Conservation (phyloP, 176 grass and related monocot species). For the Carex pumila region DNA sequence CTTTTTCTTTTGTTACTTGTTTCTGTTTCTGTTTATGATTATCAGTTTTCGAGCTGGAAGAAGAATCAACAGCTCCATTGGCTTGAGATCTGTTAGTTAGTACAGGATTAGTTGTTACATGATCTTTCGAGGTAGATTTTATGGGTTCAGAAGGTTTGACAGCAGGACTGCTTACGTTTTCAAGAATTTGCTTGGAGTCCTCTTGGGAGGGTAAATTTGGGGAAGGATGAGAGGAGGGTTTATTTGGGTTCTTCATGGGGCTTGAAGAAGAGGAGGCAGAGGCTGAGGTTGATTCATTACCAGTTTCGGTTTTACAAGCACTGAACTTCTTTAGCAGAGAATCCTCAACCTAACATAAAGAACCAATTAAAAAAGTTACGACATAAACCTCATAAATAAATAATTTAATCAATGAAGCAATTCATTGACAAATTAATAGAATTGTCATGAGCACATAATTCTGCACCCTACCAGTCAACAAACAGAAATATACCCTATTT, state of each 20-base stretch:
- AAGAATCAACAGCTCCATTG: conserved; percentile 5
- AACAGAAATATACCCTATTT: not conserved
- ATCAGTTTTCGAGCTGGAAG: conserved; percentile 14
- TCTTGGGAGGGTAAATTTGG: not conserved
- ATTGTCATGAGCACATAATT: not conserved
- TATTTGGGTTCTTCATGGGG: conserved; percentile 19
- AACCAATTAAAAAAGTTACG: not conserved
- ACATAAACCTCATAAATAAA: not conserved
- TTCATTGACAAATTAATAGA: not conserved
- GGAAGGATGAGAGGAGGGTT: not conserved
- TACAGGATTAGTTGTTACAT: not conserved
- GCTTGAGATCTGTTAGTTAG: conserved; percentile 10
- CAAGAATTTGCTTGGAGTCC: conserved; percentile 1
- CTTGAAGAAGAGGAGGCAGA: conserved; percentile 25
- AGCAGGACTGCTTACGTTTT: conserved; percentile 8
- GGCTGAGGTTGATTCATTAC: conserved; percentile 8
- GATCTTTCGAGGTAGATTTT: not conserved
- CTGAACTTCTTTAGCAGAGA: conserved; percentile 20
- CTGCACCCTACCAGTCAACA: not conserved
- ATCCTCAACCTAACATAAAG: conserved; percentile 20
- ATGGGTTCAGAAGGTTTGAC: conserved; percentile 8
- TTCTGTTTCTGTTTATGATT: conserved; percentile 16
- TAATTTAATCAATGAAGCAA: not conserved
- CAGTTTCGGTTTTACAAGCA: conserved; percentile 7
- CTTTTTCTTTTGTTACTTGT: conserved; percentile 5